Conservation (phyloP, 768 basidiomycete species). For the Calocybe cyanea region DNA sequence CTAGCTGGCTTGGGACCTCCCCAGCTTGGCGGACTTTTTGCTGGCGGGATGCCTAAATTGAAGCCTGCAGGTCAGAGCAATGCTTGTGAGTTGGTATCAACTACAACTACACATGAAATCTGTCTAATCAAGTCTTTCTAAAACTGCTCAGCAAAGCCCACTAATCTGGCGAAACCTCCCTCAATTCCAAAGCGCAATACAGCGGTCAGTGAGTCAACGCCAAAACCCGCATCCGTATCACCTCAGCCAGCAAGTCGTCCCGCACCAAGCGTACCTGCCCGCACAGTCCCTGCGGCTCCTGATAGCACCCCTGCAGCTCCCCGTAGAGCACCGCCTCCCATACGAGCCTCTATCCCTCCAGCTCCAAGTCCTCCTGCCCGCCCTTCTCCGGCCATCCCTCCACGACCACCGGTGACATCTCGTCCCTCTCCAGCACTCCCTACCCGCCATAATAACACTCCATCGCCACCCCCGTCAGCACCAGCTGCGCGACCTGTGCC, state of each 20-base stretch:
- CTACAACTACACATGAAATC: slow-evolving; percentile 1
- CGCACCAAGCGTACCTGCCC: slow-evolving; percentile 35
- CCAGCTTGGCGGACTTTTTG: slow-evolving; percentile 82
- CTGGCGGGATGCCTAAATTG: slow-evolving; percentile 88
- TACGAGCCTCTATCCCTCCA: slow-evolving; percentile 29
- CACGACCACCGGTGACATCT: slow-evolving; percentile 9
- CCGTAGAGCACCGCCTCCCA: slow-evolving; percentile 36
- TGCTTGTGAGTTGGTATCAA: slow-evolving; percentile 39
- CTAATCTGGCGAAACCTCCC: slow-evolving; percentile 64
- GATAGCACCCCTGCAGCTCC: slow-evolving; percentile 36
- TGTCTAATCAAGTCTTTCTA: slow-evolving; percentile 2
- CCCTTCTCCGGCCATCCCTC: slow-evolving; percentile 6
- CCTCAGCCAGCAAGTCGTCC: slow-evolving; percentile 29
- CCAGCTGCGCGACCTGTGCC: slow-evolving; percentile 23
- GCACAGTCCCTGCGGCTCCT: slow-evolving; percentile 30
- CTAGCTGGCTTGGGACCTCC: slow-evolving; percentile 49
- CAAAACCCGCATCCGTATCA: slow-evolving; percentile 25
- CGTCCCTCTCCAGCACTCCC: slow-evolving; percentile 6
- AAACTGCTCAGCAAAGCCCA: slow-evolving; percentile 48
- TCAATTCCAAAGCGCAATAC: slow-evolving; percentile 50
- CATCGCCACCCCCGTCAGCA: slow-evolving; percentile 17
- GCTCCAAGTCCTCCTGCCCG: slow-evolving; percentile 18
- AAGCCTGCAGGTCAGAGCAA: slow-evolving; percentile 70
- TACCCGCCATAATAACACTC: slow-evolving; percentile 18
- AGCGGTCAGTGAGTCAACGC: slow-evolving; percentile 1